Conservation (phyloP, 2,329 filamentous ascomycete genomes). For the Didymella lethalis region DNA sequence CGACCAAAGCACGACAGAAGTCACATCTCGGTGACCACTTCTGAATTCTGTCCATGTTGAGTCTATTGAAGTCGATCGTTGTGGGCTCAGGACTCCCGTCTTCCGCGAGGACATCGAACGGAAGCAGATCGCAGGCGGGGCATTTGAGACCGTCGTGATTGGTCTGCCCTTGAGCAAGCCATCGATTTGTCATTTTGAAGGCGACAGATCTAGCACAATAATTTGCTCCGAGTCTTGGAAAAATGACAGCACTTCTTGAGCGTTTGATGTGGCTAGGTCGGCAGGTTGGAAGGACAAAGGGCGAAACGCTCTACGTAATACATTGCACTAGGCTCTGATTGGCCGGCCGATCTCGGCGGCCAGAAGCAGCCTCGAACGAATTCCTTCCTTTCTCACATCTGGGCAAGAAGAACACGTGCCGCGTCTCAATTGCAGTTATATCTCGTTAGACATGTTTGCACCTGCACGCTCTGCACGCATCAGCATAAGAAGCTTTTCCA, state of each 20-base stretch:
- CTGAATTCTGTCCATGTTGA: background rate
- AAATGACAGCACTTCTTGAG: background rate
- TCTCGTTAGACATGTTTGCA: slow-evolving; percentile 26
- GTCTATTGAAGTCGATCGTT: background rate
- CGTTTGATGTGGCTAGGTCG: background rate
- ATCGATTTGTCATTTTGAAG: background rate
- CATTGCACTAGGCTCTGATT: slow-evolving; percentile 25
- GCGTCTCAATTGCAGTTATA: slow-evolving; percentile 19
- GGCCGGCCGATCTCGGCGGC: slow-evolving; percentile 33
- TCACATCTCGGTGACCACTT: background rate
- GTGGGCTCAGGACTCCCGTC: background rate
- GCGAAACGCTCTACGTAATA: slow-evolving; percentile 19
- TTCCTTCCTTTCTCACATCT: slow-evolving; percentile 13
- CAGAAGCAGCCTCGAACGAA: slow-evolving; percentile 25
- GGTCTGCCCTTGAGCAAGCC: background rate
- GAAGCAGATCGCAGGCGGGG: background rate
- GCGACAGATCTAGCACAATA: background rate
- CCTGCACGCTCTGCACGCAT: slow-evolving; percentile 28
- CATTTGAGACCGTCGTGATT: background rate
- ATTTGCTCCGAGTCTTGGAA: background rate
- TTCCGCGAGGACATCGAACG: background rate
- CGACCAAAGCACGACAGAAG: background rate
- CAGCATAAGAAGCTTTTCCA: slow-evolving; percentile 28
- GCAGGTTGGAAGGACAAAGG: background rate
- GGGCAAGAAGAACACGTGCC: slow-evolving; percentile 21